Evolutionary conservation across 2,329 filamentous ascomycete genomes (phyloP).

Genomic region (Xylariales sp.): DNA sequence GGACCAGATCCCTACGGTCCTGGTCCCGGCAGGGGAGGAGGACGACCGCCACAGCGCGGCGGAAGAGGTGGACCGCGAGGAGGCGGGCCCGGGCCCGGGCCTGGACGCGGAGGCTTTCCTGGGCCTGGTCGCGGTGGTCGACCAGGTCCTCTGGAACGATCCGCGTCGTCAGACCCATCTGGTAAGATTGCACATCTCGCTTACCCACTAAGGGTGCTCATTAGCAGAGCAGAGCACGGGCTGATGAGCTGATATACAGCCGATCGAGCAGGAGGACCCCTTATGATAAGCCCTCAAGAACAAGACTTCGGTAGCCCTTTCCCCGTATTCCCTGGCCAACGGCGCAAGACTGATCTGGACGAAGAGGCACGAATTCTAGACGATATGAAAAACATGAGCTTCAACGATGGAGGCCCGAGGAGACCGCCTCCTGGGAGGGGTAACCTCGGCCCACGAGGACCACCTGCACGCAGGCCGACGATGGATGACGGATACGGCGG

Average conservation of each 20-base stretch:
- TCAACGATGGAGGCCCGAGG: slow-evolving; percentile 20
- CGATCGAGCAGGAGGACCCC: no score
- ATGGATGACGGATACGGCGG: slow-evolving; percentile 25
- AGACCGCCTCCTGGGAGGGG: slow-evolving; percentile 10
- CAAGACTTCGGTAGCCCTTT: slow-evolving; percentile 36
- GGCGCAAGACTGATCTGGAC: slow-evolving; percentile 32
- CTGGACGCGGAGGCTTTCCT: slow-evolving; percentile 18
- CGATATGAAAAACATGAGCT: slow-evolving; percentile 36
- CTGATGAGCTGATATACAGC: no score
- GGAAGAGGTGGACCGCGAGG: slow-evolving; percentile 41
- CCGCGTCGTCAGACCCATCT: slow-evolving; percentile 30
- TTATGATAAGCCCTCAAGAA: slow-evolving; percentile 21
- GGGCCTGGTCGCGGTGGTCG: slow-evolving; percentile 32
- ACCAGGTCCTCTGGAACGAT: slow-evolving; percentile 33
- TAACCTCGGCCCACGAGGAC: slow-evolving; percentile 23
- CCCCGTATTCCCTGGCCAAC: slow-evolving; percentile 36
- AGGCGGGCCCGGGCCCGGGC: slow-evolving; percentile 17
- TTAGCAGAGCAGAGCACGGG: no score
- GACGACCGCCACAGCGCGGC: slow-evolving; percentile 34
- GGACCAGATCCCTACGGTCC: slow-evolving; percentile 40
- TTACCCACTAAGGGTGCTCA: no score
- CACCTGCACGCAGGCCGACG: slow-evolving; percentile 26
- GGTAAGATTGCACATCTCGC: no score
- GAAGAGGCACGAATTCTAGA: slow-evolving; percentile 36
- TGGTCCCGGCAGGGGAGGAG: slow-evolving; percentile 32